These are phyloP conservation scores for Leucaena leucocephala DNA, from an alignment of 306 rosid species.

Conservation along the genomic window DNA sequence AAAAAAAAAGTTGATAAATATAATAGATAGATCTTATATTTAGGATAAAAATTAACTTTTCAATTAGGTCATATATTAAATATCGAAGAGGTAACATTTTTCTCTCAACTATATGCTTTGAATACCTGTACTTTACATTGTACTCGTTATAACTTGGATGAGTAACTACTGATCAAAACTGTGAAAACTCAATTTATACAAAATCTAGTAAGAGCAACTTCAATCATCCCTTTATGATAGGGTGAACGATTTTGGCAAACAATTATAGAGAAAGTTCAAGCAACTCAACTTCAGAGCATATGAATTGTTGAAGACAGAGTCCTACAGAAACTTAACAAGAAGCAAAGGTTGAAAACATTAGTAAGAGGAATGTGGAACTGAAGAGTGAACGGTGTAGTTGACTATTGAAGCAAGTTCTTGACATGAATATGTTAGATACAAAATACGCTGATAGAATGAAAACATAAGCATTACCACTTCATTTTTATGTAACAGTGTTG, in stretches of 20 bases:
- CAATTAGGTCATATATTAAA: neutral
- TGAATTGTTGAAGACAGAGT: conserved; percentile 66
- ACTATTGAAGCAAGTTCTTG: conserved; percentile 70
- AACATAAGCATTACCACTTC: conserved; percentile 31
- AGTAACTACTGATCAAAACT: neutral
- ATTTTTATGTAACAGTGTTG: too few relatives aligned
- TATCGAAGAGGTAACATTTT: too few relatives aligned
- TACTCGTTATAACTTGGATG: too few relatives aligned
- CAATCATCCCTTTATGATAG: conserved; percentile 40
- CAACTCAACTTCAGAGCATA: conserved; percentile 61
- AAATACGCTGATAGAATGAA: conserved; percentile 38
- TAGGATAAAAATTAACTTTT: too few relatives aligned
- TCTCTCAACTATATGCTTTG: too few relatives aligned
- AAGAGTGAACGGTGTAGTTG: conserved; percentile 75
- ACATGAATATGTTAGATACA: conserved; percentile 71
- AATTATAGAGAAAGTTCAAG: conserved; percentile 76
- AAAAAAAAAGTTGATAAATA: too few relatives aligned
- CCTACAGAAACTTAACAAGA: conserved; percentile 66
- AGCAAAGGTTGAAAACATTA: conserved; percentile 74
- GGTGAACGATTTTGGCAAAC: conserved; percentile 66
- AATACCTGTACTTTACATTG: neutral
- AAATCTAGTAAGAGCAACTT: neutral
- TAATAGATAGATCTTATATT: too few relatives aligned
- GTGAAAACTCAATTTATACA: neutral
- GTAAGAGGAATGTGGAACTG: conserved; percentile 72